Percentiles rank a stretch among this genome's conserved stretches.
phyloP scores from a whole-genome alignment of 202 grass and related monocot species.

The Zoysia matrella region DNA sequence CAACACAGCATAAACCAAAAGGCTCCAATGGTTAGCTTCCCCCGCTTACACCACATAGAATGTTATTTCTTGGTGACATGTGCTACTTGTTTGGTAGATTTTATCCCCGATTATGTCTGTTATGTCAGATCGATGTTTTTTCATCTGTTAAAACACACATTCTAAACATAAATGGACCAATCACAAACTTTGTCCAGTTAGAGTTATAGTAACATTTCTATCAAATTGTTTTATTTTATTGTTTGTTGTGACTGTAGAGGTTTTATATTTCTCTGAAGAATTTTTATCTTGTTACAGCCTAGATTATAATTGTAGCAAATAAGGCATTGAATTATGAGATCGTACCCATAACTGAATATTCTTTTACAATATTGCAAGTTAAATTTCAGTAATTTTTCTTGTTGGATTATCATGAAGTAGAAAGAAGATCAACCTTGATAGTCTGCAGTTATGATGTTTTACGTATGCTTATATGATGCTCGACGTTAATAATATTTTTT shows the following conservation, averaged over 20 bases:
- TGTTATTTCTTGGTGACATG: slow-evolving; percentile 4
- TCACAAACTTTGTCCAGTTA: slow-evolving; percentile 11
- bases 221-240: slow-evolving; percentile 26
- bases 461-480: not conserved
- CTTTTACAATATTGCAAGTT: not conserved
- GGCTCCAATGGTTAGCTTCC: slow-evolving; percentile 52
- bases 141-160: slow-evolving; percentile 9
- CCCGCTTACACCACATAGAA: not conserved
- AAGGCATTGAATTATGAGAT: not conserved
- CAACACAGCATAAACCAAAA: slow-evolving; percentile 75
- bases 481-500: not conserved
- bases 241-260: not conserved
- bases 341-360: not conserved
- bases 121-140: slow-evolving; percentile 2
- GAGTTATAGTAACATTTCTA: not conserved
- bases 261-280: slow-evolving; percentile 14
- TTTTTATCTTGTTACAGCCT: not conserved
- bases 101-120: not conserved
- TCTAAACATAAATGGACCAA: not conserved
- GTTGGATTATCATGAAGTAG: slow-evolving; percentile 29
- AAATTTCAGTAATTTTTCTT: not conserved
- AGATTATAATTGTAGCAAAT: not conserved
- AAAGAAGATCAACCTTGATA: slow-evolving; percentile 32
- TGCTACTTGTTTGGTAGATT: slow-evolving; percentile 4
- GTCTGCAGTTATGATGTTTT: not conserved